phyloP scores from a whole-genome alignment of 345 rosid genomes.

The Rhodamnia argentea region DNA sequence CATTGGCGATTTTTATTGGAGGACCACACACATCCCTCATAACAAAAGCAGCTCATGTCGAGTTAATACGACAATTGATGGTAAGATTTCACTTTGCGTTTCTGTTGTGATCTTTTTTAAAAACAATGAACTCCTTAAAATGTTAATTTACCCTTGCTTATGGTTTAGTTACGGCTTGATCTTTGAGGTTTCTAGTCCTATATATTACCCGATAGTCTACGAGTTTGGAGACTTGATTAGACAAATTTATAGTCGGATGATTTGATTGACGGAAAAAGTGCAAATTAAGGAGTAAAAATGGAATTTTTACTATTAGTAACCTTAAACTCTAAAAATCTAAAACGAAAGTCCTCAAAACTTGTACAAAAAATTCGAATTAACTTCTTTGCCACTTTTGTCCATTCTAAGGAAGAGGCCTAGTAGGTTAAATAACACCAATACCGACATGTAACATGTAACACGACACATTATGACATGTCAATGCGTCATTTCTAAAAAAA shows the following conservation, averaged over 20 bases:
- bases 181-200: background rate
- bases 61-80: background rate
- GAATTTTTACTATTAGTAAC: background rate
- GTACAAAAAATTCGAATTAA: background rate
- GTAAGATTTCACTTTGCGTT: background rate
- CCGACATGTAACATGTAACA: too few relatives aligned
- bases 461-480: too few relatives aligned
- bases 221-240: background rate
- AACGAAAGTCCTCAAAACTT: background rate
- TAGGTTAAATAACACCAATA: too few relatives aligned
- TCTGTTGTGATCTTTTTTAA: background rate
- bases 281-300: background rate
- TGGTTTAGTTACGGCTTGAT: background rate
- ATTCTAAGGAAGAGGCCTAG: background rate
- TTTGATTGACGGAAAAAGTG: background rate
- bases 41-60: too few relatives aligned
- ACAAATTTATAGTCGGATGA: background rate
- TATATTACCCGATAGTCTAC: background rate
- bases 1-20: too few relatives aligned
- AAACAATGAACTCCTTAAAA: background rate
- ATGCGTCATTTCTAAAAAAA: too few relatives aligned
- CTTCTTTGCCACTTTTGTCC: background rate
- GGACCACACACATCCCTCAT: too few relatives aligned
- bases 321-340: too few relatives aligned
- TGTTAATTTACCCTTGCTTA: background rate